These are phyloP conservation scores for Cladorrhinum sp. DNA, from an alignment of 2,329 filamentous ascomycete species.

Conservation along the genomic window DNA sequence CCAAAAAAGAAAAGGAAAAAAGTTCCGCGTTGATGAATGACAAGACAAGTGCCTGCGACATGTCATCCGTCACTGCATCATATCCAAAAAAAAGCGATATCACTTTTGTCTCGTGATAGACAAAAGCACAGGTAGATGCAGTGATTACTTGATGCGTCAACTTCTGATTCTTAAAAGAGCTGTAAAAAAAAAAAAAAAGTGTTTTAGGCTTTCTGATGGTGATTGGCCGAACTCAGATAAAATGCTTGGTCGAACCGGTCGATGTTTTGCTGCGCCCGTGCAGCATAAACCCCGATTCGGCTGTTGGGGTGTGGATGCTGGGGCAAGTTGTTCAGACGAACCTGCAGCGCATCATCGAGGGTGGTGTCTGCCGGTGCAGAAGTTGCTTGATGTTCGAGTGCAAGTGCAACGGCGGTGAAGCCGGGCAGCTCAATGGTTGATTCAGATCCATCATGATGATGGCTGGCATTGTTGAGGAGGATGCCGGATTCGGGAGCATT, in stretches of 20 bases:
- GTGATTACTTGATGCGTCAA: too few species aligned
- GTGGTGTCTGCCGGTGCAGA: too few species aligned
- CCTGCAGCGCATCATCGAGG: neutral
- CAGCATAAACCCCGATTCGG: neutral
- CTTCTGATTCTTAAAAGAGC: too few species aligned
- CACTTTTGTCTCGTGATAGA: neutral
- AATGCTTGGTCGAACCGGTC: neutral
- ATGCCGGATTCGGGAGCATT: neutral
- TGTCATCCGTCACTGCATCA: too few species aligned
- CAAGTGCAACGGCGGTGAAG: neutral
- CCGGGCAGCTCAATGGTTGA: neutral
- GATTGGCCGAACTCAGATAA: neutral
- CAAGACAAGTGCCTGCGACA: too few species aligned
- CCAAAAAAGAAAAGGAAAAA: neutral
- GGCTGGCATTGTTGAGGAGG: too few species aligned
- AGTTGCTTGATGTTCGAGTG: too few species aligned
- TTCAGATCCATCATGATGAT: neutral
- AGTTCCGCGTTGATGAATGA: too few species aligned
- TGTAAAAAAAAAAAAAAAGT: too few species aligned
- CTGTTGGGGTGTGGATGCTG: neutral
- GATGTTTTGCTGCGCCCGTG: neutral
- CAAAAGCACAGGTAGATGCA: too few species aligned
- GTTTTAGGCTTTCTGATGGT: neutral
- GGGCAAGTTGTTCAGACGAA: neutral
- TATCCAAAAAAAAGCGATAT: neutral